Conservation (phyloP, 768 basidiomycete species). For the Dendrothele bispora region DNA sequence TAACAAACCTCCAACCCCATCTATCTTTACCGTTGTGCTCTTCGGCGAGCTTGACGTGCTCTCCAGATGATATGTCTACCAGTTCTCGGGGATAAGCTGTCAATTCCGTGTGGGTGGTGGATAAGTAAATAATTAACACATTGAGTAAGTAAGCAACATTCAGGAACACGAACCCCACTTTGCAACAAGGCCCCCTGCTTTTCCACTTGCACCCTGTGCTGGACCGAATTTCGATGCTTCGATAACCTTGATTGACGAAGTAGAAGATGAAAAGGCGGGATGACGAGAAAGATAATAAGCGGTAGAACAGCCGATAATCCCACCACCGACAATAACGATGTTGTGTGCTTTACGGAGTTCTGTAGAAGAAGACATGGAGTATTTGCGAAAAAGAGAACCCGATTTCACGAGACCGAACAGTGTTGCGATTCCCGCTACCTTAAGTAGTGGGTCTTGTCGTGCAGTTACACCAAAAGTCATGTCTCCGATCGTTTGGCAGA, state of each 20-base stretch:
- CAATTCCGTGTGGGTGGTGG: no score
- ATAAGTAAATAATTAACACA: no score
- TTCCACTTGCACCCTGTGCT: conserved; percentile 82
- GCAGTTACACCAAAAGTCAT: no score
- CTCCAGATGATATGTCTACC: conserved; percentile 66
- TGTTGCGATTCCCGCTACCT: no score
- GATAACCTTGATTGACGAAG: conserved; percentile 57
- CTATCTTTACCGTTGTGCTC: conserved; percentile 64
- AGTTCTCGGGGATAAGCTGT: conserved; percentile 72
- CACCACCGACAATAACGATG: conserved; percentile 81
- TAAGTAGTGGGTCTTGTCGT: no score
- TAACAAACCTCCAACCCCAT: conserved; percentile 85
- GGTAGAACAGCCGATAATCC: conserved; percentile 82
- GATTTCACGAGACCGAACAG: no score
- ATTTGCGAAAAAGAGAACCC: no score
- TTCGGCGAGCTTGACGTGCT: conserved; percentile 73
- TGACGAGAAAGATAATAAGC: conserved; percentile 78
- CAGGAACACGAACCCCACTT: no score
- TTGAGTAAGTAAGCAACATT: no score
- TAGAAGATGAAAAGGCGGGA: conserved; percentile 40
- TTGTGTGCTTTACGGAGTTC: no score
- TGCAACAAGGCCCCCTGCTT: conserved; percentile 83
- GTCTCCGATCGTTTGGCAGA: no score
- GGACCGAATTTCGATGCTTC: conserved; percentile 67
- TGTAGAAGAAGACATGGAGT: no score